Evolutionary conservation across 2,329 filamentous ascomycete species (phyloP), one percentile per base, ranked within the genome.

Genomic region (Aspergillus sp.): DNA sequence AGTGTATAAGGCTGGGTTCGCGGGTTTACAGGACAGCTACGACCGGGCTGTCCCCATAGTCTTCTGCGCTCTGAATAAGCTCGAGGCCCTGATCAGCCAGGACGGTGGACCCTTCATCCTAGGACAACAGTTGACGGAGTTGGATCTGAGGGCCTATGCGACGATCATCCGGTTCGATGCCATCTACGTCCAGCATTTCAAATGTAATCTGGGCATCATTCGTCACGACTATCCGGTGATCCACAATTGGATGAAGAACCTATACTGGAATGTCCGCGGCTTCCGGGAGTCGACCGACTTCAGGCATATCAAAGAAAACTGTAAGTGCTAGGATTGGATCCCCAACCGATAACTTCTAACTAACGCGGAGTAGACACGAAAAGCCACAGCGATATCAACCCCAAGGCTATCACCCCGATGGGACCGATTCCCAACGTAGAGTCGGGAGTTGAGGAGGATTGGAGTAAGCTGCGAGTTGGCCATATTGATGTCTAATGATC

Each of bases 131-230:
- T 66, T 88, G 60, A 88, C 86, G 0, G 85, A 88, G 69, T 72
- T 87, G 11, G 86, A 89, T 66, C 67, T 88, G 20, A 75, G 83
- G 11, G 77, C 82, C 0, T 89, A 84, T 64, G 78, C 81, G 2
- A 87, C 85, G 0, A 64, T 86, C 14, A 77, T 88, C n/a, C 77
- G 86, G 3, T 83, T 88, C 65, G 86, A 88, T 62, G 74, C 79
- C 2, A 81, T 85, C 3, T 89, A 88, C 67, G 84, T 85, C 12
- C 85, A 88, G 75, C 85, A 88, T 71, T 88, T 88, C 77, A 88
- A 88, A 74, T 86, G 84, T 66, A 88, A 88, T 69, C 70, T 88
- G 31, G 84, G 85, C 2, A 87, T 78, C 11, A 81, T 89, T 47
- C 75, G 86, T 6, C 81, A 84, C 66, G 80, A 84, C 57, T 88